phyloP scores from a whole-genome alignment of 495 filamentous ascomycete species.

The Penicillium argentinense region DNA sequence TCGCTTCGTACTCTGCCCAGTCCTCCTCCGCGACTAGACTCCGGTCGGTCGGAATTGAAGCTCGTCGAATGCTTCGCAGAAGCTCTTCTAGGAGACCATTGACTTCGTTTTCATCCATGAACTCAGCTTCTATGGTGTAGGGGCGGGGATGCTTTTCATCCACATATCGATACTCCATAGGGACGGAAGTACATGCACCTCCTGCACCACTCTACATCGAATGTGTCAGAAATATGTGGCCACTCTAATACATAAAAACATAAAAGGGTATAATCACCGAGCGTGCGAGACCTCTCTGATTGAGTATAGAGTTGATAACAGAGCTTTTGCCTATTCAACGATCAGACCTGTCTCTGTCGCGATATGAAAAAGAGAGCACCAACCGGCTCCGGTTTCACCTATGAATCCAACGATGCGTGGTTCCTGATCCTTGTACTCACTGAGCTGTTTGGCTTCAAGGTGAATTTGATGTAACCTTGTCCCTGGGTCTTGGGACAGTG shows the following conservation, averaged over 20 bases:
- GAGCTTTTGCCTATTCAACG: constrained; percentile 30
- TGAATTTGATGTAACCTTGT: not conserved
- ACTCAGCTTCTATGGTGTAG: constrained; percentile 31
- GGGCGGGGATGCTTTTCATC: constrained; percentile 15
- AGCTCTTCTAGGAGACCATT: constrained; percentile 27
- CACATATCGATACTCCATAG: constrained; percentile 30
- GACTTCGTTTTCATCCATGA: constrained; percentile 24
- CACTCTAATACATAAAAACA: not conserved
- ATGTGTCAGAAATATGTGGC: not conserved
- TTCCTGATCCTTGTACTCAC: not conserved
- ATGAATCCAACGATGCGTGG: constrained; percentile 4
- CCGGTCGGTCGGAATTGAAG: not conserved
- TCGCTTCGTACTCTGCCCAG: constrained; percentile 5
- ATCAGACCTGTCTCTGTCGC: not conserved
- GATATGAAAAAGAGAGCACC: not conserved
- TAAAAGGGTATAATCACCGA: constrained; percentile 22
- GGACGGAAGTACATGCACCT: constrained; percentile 33
- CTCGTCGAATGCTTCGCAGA: constrained; percentile 19
- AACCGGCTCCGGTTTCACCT: constrained; percentile 7
- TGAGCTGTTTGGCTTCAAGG: not conserved
- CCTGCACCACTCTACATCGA: constrained; percentile 24
- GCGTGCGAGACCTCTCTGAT: constrained; percentile 21
- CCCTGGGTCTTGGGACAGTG: not conserved
- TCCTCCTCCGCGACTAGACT: not conserved
- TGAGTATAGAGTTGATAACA: constrained; percentile 34